Conservation (phyloP, 805 yeast genomes). For the Blastobotrys chiropterorum region DNA sequence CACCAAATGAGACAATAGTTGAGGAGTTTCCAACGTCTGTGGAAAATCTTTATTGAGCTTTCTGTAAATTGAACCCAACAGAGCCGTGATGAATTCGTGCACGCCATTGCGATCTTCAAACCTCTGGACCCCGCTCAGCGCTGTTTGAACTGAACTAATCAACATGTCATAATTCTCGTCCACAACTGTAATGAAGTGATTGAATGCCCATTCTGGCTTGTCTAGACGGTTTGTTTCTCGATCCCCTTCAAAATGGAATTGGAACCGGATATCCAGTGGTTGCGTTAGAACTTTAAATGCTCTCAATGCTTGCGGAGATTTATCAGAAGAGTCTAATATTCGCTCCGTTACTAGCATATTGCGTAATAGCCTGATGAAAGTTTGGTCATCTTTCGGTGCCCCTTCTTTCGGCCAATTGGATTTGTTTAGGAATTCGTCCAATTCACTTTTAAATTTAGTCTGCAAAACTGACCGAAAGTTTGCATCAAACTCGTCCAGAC, state of each 20-base stretch:
- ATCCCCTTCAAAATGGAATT: conserved; percentile 53
- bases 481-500: background rate
- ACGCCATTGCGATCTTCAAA: conserved; percentile 26
- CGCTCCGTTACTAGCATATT: conserved; percentile 5
- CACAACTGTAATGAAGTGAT: conserved; percentile 34
- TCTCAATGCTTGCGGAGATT: conserved; percentile 11
- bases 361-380: conserved; percentile 4
- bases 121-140: conserved; percentile 11
- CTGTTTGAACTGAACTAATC: conserved; percentile 19
- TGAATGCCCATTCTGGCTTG: conserved; percentile 67
- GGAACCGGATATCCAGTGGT: conserved; percentile 45
- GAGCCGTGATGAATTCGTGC: conserved; percentile 40
- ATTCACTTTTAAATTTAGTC: background rate
- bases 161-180: conserved; percentile 30
- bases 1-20: conserved; percentile 52
- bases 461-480: conserved; percentile 4
- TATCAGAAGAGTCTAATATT: background rate
- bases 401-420: conserved; percentile 12
- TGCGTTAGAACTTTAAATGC: conserved; percentile 40
- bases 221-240: conserved; percentile 57
- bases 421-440: conserved; percentile 7
- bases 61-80: conserved; percentile 41
- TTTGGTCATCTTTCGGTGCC: background rate
- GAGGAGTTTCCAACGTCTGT: conserved; percentile 32
- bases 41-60: conserved; percentile 35